Evolutionary conservation across 2,329 filamentous ascomycete species (phyloP).

Genomic region (Penicillium corylophilum): DNA sequence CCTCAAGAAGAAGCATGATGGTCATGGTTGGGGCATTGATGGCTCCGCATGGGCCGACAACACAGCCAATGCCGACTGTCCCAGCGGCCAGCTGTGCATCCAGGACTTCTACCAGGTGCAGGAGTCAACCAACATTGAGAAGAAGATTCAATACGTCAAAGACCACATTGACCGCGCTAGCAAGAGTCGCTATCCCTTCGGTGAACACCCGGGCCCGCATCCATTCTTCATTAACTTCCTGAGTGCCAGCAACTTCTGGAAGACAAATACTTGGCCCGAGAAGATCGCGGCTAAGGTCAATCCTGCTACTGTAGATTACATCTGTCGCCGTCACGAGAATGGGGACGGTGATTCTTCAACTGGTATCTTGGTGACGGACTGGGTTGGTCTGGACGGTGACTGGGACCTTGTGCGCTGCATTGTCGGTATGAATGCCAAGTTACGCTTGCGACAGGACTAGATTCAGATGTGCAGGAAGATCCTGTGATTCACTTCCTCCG

Average conservation of each 20-base stretch:
- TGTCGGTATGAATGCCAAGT: conserved; percentile 81
- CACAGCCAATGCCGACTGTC: conserved; percentile 69
- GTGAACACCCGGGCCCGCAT: conserved; percentile 39
- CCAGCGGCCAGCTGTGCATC: conserved; percentile 73
- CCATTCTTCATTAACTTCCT: conserved; percentile 90
- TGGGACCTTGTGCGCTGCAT: conserved; percentile 89
- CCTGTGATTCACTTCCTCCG: not conserved
- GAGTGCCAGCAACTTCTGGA: conserved; percentile 92
- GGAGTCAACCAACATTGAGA: conserved; percentile 70
- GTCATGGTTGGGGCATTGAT: conserved; percentile 58
- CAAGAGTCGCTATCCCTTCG: conserved; percentile 46
- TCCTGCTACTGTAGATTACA: conserved; percentile 64
- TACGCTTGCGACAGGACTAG: conserved; percentile 39
- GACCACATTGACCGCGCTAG: conserved; percentile 75
- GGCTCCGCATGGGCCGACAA: conserved; percentile 80
- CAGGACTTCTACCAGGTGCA: conserved; percentile 94
- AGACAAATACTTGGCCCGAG: conserved; percentile 87
- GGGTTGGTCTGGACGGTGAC: conserved; percentile 81
- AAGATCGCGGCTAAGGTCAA: conserved; percentile 85
- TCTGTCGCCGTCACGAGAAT: conserved; percentile 54
- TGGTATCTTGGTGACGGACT: conserved; percentile 89
- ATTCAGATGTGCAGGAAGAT: not conserved
- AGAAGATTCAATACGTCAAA: conserved; percentile 73
- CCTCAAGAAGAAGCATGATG: conserved; percentile 46
- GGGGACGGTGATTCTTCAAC: conserved; percentile 71